Evolutionary conservation across 495 filamentous ascomycete genomes (phyloP).

Genomic region (Trichoderma erinaceum): DNA sequence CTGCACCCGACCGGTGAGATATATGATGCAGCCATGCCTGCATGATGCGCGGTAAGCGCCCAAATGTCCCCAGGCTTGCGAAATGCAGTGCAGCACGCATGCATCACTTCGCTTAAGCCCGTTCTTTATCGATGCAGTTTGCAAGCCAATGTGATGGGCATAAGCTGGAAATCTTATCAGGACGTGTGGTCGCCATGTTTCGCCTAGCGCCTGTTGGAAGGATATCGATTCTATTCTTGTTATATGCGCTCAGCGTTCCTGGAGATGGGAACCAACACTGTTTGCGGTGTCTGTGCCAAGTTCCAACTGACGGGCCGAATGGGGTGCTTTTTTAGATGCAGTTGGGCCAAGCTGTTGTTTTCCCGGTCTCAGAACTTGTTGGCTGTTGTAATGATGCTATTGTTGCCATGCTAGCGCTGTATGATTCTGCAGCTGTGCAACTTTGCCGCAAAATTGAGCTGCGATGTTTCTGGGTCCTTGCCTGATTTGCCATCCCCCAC

Average conservation of each 20-base stretch:
- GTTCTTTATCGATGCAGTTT: neutral
- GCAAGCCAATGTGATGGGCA: neutral
- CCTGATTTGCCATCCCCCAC: constrained; percentile 5
- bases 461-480: neutral
- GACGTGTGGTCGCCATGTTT: too few relatives aligned
- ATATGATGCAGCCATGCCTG: neutral
- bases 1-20: constrained; percentile 1
- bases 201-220: too few relatives aligned
- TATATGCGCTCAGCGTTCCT: too few relatives aligned
- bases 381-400: too few relatives aligned
- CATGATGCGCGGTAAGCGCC: neutral
- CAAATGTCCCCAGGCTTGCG: neutral
- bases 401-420: neutral
- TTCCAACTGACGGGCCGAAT: too few relatives aligned
- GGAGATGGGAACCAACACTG: too few relatives aligned
- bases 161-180: too few relatives aligned
- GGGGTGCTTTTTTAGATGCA: too few relatives aligned
- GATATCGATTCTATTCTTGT: too few relatives aligned
- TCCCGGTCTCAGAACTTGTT: too few relatives aligned
- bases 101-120: neutral
- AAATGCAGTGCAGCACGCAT: neutral
- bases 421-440: neutral
- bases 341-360: too few relatives aligned
- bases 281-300: too few relatives aligned
- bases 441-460: neutral